Evolutionary conservation across 2,329 filamentous ascomycete genomes (phyloP), one percentile per base, ranked within the genome.

Genomic region (Cercospora zeina): DNA sequence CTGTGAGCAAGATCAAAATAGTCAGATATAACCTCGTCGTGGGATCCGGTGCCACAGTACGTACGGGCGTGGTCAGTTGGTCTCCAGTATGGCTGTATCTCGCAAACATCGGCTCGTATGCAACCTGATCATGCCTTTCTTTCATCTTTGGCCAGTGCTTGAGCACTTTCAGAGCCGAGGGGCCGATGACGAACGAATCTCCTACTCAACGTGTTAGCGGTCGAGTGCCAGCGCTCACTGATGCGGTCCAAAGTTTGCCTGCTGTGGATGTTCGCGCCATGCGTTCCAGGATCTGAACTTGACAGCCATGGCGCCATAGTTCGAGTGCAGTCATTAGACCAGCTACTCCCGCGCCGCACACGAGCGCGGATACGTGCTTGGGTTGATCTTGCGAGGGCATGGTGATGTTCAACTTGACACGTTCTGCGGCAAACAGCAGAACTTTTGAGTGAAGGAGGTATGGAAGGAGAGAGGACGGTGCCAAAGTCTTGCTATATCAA

Each of bases 221-320:
- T 8, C 34, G 8, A 36, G 34, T n/a, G n/a, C n/a, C n/a, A n/a
- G 34, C 14, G 34, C 34, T 36, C 14, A 14, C 14, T 8, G 8
- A 8, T 36, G 34, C 8, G 34, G 34, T 14, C 8, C 8, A 36
- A 36, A 21, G 34, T 36, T 36, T 36, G 14, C 34, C 34, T 14
- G 14, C 8, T 8, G 14, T 14, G 34, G 34, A 36, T 8, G 34
- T 8, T 36, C 8, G 8, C 14, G 34, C 34, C 14, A 14, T 36
- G 8, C 14, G 8, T 14, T 36, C 34, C 8, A 36, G 8, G 34
- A 36, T 14, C 14, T 36, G 34, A 34, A 67, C 65, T 42, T 59
- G 53, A 30, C 59, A 62, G 21, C 65, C 65, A 53, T 64, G 63
- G 21, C 64, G 58, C 39, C 57, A 61, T 34, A 64, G 65, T 55